phyloP scores from a whole-genome alignment of 2,329 filamentous ascomycete genomes.

The Seiridium unicorne region DNA sequence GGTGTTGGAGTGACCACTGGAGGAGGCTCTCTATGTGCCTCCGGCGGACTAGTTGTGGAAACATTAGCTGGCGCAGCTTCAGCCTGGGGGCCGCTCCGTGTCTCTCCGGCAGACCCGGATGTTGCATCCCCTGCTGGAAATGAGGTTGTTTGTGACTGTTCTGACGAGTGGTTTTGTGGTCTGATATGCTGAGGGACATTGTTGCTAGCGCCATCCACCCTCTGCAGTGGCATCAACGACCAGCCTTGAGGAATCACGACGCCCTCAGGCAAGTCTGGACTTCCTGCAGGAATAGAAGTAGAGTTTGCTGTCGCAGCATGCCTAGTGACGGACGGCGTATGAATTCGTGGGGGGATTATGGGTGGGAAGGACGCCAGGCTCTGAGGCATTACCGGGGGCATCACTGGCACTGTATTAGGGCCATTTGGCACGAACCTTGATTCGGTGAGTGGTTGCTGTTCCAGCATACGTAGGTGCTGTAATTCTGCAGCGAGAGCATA shows the following conservation, averaged over 20 bases:
- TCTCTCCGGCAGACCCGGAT: background rate
- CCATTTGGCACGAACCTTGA: slow-evolving; percentile 11
- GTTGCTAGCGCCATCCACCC: slow-evolving; percentile 37
- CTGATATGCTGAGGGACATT: slow-evolving; percentile 12
- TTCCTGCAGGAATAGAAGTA: slow-evolving; percentile 56
- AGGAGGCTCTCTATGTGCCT: slow-evolving; percentile 20
- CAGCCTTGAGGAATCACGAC: slow-evolving; percentile 64
- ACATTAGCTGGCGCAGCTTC: background rate
- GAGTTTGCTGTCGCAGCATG: slow-evolving; percentile 45
- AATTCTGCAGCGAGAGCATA: slow-evolving; percentile 67
- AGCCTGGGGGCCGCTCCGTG: background rate
- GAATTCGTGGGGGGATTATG: slow-evolving; percentile 30
- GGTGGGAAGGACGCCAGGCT: slow-evolving; percentile 20
- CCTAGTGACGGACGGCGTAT: slow-evolving; percentile 42
- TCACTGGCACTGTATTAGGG: slow-evolving; percentile 9
- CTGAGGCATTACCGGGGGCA: slow-evolving; percentile 16
- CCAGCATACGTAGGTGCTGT: slow-evolving; percentile 58
- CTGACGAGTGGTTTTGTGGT: background rate
- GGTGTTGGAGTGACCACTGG: slow-evolving; percentile 47
- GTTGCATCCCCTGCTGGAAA: background rate
- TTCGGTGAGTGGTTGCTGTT: slow-evolving; percentile 25
- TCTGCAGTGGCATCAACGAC: slow-evolving; percentile 62
- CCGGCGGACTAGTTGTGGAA: slow-evolving; percentile 9
- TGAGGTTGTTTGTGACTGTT: background rate
- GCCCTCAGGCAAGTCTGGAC: slow-evolving; percentile 60